Percentiles rank a stretch among this genome's conserved stretches.
These are phyloP conservation scores for Amanita muscaria DNA, from an alignment of 768 basidiomycete species.

Conservation along the genomic window DNA sequence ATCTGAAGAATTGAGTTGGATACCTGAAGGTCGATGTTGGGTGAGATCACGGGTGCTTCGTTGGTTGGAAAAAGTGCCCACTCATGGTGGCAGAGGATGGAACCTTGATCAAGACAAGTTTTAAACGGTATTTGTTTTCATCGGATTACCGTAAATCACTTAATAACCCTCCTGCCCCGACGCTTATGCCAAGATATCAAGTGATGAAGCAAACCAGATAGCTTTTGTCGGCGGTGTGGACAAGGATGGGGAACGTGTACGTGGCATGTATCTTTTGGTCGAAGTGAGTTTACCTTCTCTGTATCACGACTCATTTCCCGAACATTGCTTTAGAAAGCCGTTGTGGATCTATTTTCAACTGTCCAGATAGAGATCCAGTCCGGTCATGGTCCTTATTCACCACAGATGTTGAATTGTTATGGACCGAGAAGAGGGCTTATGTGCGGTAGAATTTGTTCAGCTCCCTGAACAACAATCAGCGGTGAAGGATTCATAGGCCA, in stretches of 20 bases:
- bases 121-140: not conserved
- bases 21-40: slow-evolving; percentile 42
- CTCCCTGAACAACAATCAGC: slow-evolving; percentile 51
- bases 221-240: slow-evolving; percentile 52
- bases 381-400: slow-evolving; percentile 42
- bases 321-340: slow-evolving; percentile 34
- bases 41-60: slow-evolving; percentile 42
- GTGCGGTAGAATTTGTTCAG: slow-evolving; percentile 67
- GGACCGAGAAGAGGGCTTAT: slow-evolving; percentile 78
- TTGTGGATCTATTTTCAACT: slow-evolving; percentile 44
- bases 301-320: not conserved
- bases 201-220: slow-evolving; percentile 35
- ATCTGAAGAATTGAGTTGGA: not conserved
- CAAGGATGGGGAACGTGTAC: slow-evolving; percentile 39
- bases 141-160: not conserved
- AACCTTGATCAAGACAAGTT: slow-evolving; percentile 9
- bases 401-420: slow-evolving; percentile 31
- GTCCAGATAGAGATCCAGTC: slow-evolving; percentile 42
- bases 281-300: slow-evolving; percentile 30
- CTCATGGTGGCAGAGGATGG: slow-evolving; percentile 37
- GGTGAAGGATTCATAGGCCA: slow-evolving; percentile 43
- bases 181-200: slow-evolving; percentile 27
- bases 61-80: slow-evolving; percentile 51
- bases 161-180: too few species aligned
- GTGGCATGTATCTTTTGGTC: slow-evolving; percentile 67